Conservation (phyloP, 805 yeast species). For the Komagataella pseudopastoris region DNA sequence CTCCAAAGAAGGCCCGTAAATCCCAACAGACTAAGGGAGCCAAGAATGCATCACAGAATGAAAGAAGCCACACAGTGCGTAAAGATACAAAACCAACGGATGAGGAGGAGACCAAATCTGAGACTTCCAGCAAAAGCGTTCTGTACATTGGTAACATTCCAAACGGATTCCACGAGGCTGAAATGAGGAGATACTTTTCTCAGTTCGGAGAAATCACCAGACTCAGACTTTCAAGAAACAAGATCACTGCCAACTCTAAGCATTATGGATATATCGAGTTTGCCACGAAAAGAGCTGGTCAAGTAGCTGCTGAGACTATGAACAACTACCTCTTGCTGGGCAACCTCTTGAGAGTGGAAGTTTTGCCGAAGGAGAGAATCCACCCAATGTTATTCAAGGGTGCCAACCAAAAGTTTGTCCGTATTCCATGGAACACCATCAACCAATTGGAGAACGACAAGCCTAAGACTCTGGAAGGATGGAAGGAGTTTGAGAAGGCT, state of each 20-base stretch:
- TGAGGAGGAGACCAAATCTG: slow-evolving; percentile 9
- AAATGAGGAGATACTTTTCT: slow-evolving; percentile 63
- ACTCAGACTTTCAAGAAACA: slow-evolving; percentile 75
- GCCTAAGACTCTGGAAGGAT: slow-evolving; percentile 40
- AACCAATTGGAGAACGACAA: slow-evolving; percentile 39
- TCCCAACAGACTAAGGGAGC: background rate
- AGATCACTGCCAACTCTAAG: slow-evolving; percentile 79
- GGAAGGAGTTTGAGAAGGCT: slow-evolving; percentile 38
- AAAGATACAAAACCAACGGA: slow-evolving; percentile 12
- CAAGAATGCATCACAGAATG: slow-evolving; percentile 2
- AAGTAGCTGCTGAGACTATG: slow-evolving; percentile 90
- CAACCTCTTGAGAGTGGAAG: slow-evolving; percentile 56
- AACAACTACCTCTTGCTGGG: slow-evolving; percentile 84
- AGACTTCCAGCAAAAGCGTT: slow-evolving; percentile 37
- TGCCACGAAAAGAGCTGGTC: slow-evolving; percentile 58
- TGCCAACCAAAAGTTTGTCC: slow-evolving; percentile 37
- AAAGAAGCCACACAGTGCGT: background rate
- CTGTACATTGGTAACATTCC: slow-evolving; percentile 89
- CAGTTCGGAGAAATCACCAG: slow-evolving; percentile 84
- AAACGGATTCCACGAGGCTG: slow-evolving; percentile 78
- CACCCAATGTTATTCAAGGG: slow-evolving; percentile 49
- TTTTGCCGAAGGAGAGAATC: slow-evolving; percentile 41
- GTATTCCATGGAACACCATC: slow-evolving; percentile 46
- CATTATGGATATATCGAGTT: slow-evolving; percentile 90
- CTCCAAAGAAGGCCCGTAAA: background rate